phyloP scores from a whole-genome alignment of 1,284 basidiomycete genomes.

The Boletus semigastroideus region DNA sequence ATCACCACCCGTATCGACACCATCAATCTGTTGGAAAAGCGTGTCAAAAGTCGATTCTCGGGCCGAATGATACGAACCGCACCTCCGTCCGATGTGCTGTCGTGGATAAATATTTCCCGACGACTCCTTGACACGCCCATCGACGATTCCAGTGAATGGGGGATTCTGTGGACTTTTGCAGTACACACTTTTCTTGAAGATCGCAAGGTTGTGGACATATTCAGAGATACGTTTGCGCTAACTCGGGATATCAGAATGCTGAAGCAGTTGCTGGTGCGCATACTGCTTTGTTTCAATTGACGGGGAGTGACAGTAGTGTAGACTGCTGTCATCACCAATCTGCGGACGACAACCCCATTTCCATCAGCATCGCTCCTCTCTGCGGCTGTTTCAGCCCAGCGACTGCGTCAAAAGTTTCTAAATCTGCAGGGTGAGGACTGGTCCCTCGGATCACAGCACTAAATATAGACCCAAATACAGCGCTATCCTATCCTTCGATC shows the following conservation, averaged over 20 bases:
- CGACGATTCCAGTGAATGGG: conserved; percentile 45
- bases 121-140: conserved; percentile 42
- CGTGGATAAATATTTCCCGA: conserved; percentile 53
- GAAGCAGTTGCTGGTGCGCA: conserved; percentile 64
- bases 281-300: conserved; percentile 8
- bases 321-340: conserved; percentile 48
- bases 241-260: conserved; percentile 69
- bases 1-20: conserved; percentile 83
- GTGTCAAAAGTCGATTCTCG: conserved; percentile 94
- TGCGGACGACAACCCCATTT: conserved; percentile 54
- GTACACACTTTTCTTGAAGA: conserved; percentile 60
- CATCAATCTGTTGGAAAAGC: conserved; percentile 88
- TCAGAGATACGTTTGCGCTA: conserved; percentile 64
- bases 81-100: conserved; percentile 49
- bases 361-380: conserved; percentile 44
- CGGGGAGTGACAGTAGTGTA: conserved; percentile 36
- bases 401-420: conserved; percentile 48
- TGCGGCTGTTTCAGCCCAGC: conserved; percentile 48
- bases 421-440: conserved; percentile 50
- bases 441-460: neutral
- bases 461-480: conserved; percentile 36
- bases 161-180: conserved; percentile 53
- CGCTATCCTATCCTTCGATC: conserved; percentile 67
- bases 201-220: conserved; percentile 39
- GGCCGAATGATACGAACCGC: conserved; percentile 81